Conservation (phyloP, 345 rosid species). For the Mangifera indica region DNA sequence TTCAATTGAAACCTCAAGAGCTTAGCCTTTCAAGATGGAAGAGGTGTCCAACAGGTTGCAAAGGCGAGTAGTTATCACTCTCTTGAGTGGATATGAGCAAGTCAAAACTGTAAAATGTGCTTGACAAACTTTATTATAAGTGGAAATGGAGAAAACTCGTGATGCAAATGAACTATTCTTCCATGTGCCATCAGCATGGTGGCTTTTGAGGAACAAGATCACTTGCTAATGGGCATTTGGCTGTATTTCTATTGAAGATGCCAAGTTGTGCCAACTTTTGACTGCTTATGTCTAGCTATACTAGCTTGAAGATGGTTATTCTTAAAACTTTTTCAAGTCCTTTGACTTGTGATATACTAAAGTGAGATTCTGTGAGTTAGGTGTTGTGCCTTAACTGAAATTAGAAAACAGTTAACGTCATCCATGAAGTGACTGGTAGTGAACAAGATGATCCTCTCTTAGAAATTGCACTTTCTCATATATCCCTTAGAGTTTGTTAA, state of each 20-base stretch:
- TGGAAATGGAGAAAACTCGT: neutral
- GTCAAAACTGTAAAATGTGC: neutral
- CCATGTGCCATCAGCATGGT: neutral
- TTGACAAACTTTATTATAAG: neutral
- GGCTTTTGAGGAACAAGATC: neutral
- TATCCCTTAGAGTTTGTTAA: neutral
- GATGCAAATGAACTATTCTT: neutral
- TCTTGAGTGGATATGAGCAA: neutral
- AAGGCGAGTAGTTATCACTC: neutral
- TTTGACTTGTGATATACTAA: neutral
- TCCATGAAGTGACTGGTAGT: neutral
- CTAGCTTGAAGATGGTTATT: neutral
- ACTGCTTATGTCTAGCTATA: neutral
- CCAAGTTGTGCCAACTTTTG: neutral
- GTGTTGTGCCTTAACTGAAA: neutral
- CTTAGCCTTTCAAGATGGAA: neutral
- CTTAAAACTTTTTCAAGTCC: neutral
- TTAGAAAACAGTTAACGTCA: neutral
- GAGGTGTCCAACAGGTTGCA: neutral
- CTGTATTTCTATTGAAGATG: neutral
- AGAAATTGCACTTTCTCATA: neutral
- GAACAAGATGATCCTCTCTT: neutral
- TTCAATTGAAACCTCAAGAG: neutral
- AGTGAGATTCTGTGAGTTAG: neutral
- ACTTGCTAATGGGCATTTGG: neutral